Percentiles rank a stretch among this genome's conserved stretches.
Conservation (phyloP, 345 rosid genomes). For the Mangifera indica region DNA sequence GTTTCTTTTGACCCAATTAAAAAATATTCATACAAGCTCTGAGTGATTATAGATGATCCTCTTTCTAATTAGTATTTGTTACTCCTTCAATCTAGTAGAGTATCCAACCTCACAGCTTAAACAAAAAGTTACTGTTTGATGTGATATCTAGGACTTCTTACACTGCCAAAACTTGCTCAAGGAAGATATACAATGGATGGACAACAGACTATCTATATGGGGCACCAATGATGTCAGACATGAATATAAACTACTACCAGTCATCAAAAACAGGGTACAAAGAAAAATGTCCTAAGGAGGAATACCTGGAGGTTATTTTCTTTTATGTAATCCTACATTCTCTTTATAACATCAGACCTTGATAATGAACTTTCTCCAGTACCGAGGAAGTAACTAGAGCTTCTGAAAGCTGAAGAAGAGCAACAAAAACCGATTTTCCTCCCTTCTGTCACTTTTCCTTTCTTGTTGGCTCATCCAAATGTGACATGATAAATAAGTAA, state of each 20-base stretch:
- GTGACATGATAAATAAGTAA: conserved; percentile 16
- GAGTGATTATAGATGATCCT: not conserved
- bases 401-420: conserved; percentile 54
- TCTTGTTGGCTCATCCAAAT: conserved; percentile 40
- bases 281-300: not conserved
- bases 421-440: conserved; percentile 46
- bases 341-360: conserved; percentile 42
- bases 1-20: too few species aligned
- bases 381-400: conserved; percentile 48
- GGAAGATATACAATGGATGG: not conserved
- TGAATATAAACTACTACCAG: not conserved
- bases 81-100: not conserved
- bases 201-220: not conserved
- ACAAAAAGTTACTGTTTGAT: not conserved
- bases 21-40: not conserved
- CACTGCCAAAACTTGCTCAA: not conserved
- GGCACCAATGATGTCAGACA: not conserved
- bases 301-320: conserved; percentile 50
- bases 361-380: conserved; percentile 48
- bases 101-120: not conserved
- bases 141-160: not conserved
- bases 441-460: conserved; percentile 52
- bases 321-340: conserved; percentile 53
- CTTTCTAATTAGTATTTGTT: not conserved
- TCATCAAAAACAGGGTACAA: not conserved